Conservation (phyloP, 2,329 filamentous ascomycete genomes). For the Trichoderma gracile region DNA sequence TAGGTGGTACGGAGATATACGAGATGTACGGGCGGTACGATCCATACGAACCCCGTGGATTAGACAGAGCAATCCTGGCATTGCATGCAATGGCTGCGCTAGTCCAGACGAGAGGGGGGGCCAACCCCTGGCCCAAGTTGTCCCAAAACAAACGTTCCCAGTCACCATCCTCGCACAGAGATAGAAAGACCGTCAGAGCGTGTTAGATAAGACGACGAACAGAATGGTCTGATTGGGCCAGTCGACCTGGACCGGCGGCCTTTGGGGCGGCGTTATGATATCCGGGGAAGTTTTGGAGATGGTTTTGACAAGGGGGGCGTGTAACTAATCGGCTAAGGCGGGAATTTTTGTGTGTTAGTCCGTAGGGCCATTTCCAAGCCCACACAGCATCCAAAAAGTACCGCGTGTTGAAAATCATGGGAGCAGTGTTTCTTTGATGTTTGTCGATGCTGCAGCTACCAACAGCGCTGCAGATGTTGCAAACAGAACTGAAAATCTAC, state of each 20-base stretch:
- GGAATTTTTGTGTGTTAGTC: slow-evolving; percentile 8
- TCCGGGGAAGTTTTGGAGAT: slow-evolving; percentile 21
- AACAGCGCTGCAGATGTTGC: not conserved
- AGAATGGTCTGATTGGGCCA: not conserved
- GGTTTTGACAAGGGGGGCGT: not conserved
- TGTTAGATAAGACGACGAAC: not conserved
- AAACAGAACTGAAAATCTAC: not conserved
- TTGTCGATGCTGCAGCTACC: not conserved
- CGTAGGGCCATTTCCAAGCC: not conserved
- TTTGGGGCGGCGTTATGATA: slow-evolving; percentile 7
- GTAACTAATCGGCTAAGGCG: slow-evolving; percentile 17
- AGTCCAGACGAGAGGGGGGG: not conserved
- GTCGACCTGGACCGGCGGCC: not conserved
- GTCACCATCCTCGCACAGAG: not conserved
- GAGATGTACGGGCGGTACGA: slow-evolving; percentile 24
- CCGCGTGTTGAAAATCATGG: not conserved
- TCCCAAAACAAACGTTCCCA: slow-evolving; percentile 1
- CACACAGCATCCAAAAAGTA: slow-evolving; percentile 9
- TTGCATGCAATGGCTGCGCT: not conserved
- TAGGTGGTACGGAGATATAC: slow-evolving; percentile 24
- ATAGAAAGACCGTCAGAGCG: not conserved
- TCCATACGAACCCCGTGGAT: slow-evolving; percentile 14
- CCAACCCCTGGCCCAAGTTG: slow-evolving; percentile 6
- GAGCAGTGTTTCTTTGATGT: not conserved
- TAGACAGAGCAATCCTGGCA: not conserved